phyloP scores from a whole-genome alignment of 176 grass and related monocot genomes.

The Zizania latifolia region DNA sequence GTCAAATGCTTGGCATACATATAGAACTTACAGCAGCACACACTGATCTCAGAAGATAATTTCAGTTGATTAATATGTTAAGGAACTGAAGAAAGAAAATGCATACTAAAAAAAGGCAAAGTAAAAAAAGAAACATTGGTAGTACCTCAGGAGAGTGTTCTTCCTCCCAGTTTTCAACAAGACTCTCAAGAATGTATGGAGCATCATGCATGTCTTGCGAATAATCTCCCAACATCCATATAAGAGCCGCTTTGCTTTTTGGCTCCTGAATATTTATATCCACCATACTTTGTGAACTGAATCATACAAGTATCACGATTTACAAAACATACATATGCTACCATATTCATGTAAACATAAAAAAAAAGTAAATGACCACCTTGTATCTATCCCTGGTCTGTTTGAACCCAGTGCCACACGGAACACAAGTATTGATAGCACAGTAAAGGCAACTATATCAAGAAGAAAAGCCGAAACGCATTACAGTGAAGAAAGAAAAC shows the following conservation, averaged over 20 bases:
- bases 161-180: constrained; percentile 94
- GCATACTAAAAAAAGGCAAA: not conserved
- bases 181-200: constrained; percentile 84
- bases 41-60: not conserved
- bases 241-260: constrained; percentile 92
- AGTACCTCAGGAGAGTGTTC: constrained; percentile 85
- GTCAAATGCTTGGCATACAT: not conserved
- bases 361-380: constrained; percentile 31
- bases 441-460: constrained; percentile 65
- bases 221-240: constrained; percentile 99
- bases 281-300: too few relatives aligned
- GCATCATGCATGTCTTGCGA: constrained; percentile 97
- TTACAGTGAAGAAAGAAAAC: constrained; percentile 14
- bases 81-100: not conserved
- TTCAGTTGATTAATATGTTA: constrained; percentile 10
- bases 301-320: not conserved
- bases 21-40: not conserved
- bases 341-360: constrained; percentile 12
- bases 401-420: constrained; percentile 81
- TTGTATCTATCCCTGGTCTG: constrained; percentile 90
- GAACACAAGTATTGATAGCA: constrained; percentile 65
- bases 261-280: constrained; percentile 97
- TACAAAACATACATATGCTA: not conserved
- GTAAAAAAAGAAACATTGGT: constrained; percentile 13
- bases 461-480: constrained; percentile 81